These are phyloP conservation scores for Amaranthus palmeri DNA, from an alignment of 148 eudicot genomes.

Conservation along the genomic window DNA sequence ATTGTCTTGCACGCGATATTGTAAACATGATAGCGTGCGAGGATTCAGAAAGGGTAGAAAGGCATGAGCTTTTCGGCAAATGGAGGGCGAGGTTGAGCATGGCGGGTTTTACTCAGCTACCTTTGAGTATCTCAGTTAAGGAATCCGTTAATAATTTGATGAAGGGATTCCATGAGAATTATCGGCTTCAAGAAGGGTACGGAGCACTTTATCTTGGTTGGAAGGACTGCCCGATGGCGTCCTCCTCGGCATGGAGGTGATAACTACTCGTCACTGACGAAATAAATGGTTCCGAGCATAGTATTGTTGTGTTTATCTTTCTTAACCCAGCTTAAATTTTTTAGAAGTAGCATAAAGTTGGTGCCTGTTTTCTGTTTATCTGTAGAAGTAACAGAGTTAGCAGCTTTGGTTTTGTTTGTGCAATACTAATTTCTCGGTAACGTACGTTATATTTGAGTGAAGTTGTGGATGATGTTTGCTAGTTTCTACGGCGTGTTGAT, in stretches of 20 bases:
- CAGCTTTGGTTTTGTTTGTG: slow-evolving; percentile 15
- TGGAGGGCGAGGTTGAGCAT: slow-evolving; percentile 72
- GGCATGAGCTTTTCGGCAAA: slow-evolving; percentile 84
- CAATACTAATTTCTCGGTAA: not conserved
- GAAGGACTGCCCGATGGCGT: slow-evolving; percentile 58
- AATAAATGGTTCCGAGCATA: not conserved
- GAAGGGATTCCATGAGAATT: slow-evolving; percentile 47
- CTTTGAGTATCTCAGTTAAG: slow-evolving; percentile 42
- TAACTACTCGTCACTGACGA: not conserved
- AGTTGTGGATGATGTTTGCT: no score
- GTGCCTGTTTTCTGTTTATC: slow-evolving; percentile 4
- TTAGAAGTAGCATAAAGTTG: slow-evolving; percentile 1
- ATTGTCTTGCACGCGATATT: slow-evolving; percentile 83
- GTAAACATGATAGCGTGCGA: slow-evolving; percentile 93
- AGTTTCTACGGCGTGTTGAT: no score
- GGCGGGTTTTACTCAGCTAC: slow-evolving; percentile 60
- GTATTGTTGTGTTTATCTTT: slow-evolving; percentile 1
- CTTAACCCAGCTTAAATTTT: slow-evolving; percentile 9
- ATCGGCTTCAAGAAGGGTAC: slow-evolving; percentile 35
- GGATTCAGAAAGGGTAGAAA: slow-evolving; percentile 70
- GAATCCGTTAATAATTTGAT: slow-evolving; percentile 37
- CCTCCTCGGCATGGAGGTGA: slow-evolving; percentile 79
- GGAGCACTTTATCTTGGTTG: slow-evolving; percentile 78
- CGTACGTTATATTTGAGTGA: no score
- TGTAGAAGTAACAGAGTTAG: slow-evolving; percentile 5